Base-by-base conservation (phyloP, 2,329 filamentous ascomycete species). In the Colletotrichum tabaci region DNA sequence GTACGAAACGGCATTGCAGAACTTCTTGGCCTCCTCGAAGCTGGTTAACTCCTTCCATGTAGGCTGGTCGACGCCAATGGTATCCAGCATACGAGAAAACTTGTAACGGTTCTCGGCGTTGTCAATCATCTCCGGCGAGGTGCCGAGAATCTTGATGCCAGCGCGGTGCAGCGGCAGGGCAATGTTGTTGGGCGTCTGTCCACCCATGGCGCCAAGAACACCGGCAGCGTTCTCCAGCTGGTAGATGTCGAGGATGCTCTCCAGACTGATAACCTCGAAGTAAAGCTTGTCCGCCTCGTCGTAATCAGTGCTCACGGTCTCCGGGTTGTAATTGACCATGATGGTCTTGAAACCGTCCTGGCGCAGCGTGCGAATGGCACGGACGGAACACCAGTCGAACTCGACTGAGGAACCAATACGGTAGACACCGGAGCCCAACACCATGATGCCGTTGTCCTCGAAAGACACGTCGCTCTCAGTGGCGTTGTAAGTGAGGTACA, bases 121-220 rank as follows among this genome's bases (percentile, higher is more conserved):
- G 81, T 99, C 96, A 79, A 99, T 98, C 96, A 98, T 98, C 82
- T 99, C 96, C 12, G 96, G 96, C 0, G 96, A 98, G 2, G 96
- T 99, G 76, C 96, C 96, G 4, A 98, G 87, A 46, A 98, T 92
- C 85, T 96, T 97, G 79, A 98, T 94, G 73, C 97, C 96, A 61
- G 95, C 89, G 74, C 96, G 93, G 81, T 95, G 92, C 23, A 99
- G 89, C 3, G 94, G 93, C 61, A 98, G 87, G 2, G 96, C 95
- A 77, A 99, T 98, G 86, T 98, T 98, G 88, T 98, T 98, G 2
- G 96, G 96, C 0, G 94, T 97, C 81, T 99, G 96, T 10, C 96
- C 96, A 84, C 96, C 96, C 94, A 98, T 98, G 63, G 95, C 96
- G 72, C 97, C 93, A 60, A 98, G 90, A 2, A 98, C 93, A 78